Evolutionary conservation across 2,329 filamentous ascomycete genomes (phyloP), one percentile per base, ranked within the genome.

Genomic region (Alternaria solani): DNA sequence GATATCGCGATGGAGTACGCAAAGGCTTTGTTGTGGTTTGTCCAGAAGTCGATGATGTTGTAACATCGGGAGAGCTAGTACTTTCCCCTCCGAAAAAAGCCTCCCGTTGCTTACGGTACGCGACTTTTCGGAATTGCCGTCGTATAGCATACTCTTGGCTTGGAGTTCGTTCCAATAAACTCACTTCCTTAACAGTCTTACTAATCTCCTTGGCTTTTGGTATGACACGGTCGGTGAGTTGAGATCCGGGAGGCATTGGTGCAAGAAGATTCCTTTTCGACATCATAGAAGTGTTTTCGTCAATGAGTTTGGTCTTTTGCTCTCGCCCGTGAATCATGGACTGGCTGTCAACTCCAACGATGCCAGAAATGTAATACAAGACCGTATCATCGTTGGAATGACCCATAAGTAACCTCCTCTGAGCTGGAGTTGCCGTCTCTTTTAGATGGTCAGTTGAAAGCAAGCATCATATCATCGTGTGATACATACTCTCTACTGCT

Each of bases 211-310:
- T 52, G 8, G 9, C 20, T 42, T 42, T 34, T 32, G 36, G 8
- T n/a, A 28, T 42, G 8, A 4, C 36, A 23, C 25, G 38, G 28
- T 52, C 16, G 8, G 25, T 57, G 2, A 57, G 47, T 14, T 52
- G 30, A 52, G 55, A 57, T 11, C 47, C 20, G 14, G 55, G 55
- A 51, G 55, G 47, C 39, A 51, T 36, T 28, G 9, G 55, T 43
- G 55, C 30, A 20, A 38, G 30, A 46, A 52, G 39, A 16, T 52
- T 44, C 18, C 55, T 57, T 25, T 57, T 57, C 28, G 42, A 38
- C 55, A 57, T 51, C 23, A 57, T 57, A n/a, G 55, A 51, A 4
- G 38, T 36, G 47, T 57, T 51, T 18, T 51, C 34, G 9, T 57
- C 9, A 14, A 57, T 46, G 12, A 57, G 55, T 38, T 44, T 14